Base-by-base conservation (phyloP, 352 stramenopile genomes). In the Peronospora farinosa region DNA sequence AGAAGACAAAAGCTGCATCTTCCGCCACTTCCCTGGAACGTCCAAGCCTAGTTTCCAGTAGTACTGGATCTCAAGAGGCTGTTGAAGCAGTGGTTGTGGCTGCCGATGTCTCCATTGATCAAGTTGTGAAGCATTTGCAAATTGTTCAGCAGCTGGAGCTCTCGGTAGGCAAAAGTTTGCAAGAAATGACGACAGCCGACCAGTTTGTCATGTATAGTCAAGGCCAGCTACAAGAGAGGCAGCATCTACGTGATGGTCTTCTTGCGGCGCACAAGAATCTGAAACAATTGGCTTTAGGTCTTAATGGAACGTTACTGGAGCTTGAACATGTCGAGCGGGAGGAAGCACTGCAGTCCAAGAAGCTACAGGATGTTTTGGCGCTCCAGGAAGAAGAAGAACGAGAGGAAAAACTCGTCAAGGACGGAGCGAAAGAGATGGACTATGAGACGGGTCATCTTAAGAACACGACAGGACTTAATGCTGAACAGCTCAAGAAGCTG, bases 281-380 rank as follows among this genome's bases (percentile, higher is more conserved):
- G 23, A 72, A 88, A 47, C 68, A 78, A 47, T 72, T 93, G 3
- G 83, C 80, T 2, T 47, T 63, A 13, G 78, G 78, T 1, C 55
- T 93, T 27, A 90, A 88, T 30, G 74, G 77, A 1, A 93, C 83
- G 36, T 62, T 93, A 10, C 43, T 76, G 12, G 79, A 93, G 57
- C 70, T 93, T 2, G 73, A 87, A 54, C 74, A 84, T 30, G 83
- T 93, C 31, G 83, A 93, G 51, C 84, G 88, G 16, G 79, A 90
- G 55, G 80, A 83, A 21, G 74, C 83, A 30, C 40, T 82, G 46
- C 84, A 91, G 54, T 78, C 75, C n/a, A 82, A 93, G 57, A 72
- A 90, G 40, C 66, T 93, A 9, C 49, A 84, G 40, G 72, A 85
- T 8, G 83, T 93, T 23, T 54, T 93, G 9, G 65, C 79, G 38